Percentiles rank a stretch among this genome's conserved stretches.
These are phyloP conservation scores for Talaromyces atroroseus DNA, from an alignment of 2,329 filamentous ascomycete genomes.

Conservation along the genomic window DNA sequence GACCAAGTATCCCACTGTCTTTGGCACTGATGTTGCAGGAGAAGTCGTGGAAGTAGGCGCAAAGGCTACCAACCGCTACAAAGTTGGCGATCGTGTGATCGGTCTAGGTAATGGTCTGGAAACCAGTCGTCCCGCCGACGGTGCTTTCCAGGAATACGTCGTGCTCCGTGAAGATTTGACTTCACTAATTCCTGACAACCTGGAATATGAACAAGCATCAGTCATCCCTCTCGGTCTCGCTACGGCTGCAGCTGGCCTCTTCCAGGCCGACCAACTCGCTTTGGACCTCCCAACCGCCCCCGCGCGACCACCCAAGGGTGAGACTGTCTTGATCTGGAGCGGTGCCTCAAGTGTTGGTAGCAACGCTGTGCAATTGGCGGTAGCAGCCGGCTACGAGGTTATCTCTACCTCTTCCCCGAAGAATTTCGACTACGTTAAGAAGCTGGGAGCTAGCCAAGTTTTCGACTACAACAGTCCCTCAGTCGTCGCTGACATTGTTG, in stretches of 20 bases:
- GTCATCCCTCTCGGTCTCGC: conserved; percentile 25
- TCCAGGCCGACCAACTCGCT: conserved; percentile 18
- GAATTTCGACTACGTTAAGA: conserved; percentile 40
- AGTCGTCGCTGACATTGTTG: conserved; percentile 6
- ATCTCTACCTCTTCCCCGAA: conserved; percentile 31
- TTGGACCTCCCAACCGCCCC: conserved; percentile 14
- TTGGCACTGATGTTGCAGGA: conserved; percentile 25
- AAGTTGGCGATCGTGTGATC: conserved; percentile 24
- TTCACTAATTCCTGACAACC: conserved; percentile 19
- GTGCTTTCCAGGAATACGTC: conserved; percentile 25
- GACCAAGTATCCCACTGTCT: conserved; percentile 17
- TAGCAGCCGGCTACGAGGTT: conserved; percentile 36
- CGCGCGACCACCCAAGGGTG: conserved; percentile 16
- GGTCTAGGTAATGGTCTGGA: conserved; percentile 16
- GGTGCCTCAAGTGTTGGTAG: conserved; percentile 45
- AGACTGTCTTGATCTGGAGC: conserved; percentile 46
- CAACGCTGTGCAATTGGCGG: conserved; percentile 38
- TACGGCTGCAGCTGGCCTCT: conserved; percentile 22
- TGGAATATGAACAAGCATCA: conserved; percentile 22
- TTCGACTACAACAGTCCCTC: conserved; percentile 39
- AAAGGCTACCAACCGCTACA: conserved; percentile 19
- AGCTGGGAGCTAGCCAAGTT: conserved; percentile 39
- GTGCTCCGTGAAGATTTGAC: conserved; percentile 15
- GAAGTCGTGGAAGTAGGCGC: conserved; percentile 24
- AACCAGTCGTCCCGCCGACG: conserved; percentile 13